phyloP scores from a whole-genome alignment of 176 grass and related monocot genomes.

The Carex myosuroides region DNA sequence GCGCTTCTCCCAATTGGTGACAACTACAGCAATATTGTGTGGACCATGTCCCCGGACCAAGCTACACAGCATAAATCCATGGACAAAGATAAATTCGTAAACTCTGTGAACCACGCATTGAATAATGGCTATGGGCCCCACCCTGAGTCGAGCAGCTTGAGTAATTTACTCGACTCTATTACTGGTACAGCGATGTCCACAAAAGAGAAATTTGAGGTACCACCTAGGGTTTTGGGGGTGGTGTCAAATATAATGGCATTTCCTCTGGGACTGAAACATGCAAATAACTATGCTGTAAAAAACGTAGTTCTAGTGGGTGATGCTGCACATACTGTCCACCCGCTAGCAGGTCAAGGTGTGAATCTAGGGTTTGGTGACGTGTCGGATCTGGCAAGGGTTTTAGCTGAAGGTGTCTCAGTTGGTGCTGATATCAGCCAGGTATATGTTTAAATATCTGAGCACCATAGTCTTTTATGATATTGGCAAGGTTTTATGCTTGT shows the following conservation, averaged over 20 bases:
- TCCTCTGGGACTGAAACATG: constrained; percentile 68
- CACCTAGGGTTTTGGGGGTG: constrained; percentile 53
- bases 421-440: constrained; percentile 66
- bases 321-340: constrained; percentile 87
- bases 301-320: constrained; percentile 75
- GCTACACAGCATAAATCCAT: constrained; percentile 54
- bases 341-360: constrained; percentile 84
- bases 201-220: constrained; percentile 76
- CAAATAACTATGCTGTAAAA: constrained; percentile 61
- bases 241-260: constrained; percentile 79
- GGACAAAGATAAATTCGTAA: constrained; percentile 66
- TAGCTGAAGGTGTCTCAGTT: constrained; percentile 55
- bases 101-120: constrained; percentile 64
- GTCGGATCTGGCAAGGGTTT: constrained; percentile 55
- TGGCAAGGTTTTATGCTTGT: too few species aligned
- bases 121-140: constrained; percentile 70
- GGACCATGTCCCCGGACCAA: constrained; percentile 89
- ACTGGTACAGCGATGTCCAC: constrained; percentile 41
- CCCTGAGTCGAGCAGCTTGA: constrained; percentile 42
- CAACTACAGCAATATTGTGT: constrained; percentile 95
- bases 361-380: constrained; percentile 93
- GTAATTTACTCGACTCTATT: constrained; percentile 46
- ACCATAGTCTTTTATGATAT: background rate
- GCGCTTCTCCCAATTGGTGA: constrained; percentile 73
- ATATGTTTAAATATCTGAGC: constrained; percentile 19